A percentile compares a stretch with the other conserved stretches of the same genome.
phyloP scores from a whole-genome alignment of 495 filamentous ascomycete species.

The Penicillium subrubescens region DNA sequence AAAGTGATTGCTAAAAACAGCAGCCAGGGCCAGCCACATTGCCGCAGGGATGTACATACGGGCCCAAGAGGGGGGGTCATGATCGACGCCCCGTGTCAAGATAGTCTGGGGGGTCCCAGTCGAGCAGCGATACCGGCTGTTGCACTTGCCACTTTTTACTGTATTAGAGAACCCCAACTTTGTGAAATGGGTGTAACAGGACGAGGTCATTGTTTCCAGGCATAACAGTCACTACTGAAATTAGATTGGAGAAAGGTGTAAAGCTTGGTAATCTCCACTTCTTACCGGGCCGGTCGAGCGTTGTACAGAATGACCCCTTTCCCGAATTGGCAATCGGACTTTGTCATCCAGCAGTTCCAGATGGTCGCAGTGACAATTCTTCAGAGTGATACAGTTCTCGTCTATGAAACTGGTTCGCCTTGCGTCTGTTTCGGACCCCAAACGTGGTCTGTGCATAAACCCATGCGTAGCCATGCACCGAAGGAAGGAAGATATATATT shows the following conservation, averaged over 20 bases:
- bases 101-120: not conserved
- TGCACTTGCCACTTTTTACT: not conserved
- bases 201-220: not conserved
- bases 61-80: not conserved
- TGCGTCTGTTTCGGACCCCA: conserved; percentile 7
- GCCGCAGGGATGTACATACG: not conserved
- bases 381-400: not conserved
- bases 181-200: not conserved
- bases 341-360: not conserved
- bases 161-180: not conserved
- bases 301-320: not conserved
- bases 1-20: conserved; percentile 13
- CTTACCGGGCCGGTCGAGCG: not conserved
- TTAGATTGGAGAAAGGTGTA: not conserved
- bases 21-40: not conserved
- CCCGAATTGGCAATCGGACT: not conserved
- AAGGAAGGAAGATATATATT: not conserved
- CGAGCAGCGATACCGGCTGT: not conserved
- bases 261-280: not conserved
- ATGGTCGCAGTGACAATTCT: not conserved
- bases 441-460: not conserved
- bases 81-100: not conserved
- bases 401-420: not conserved
- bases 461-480: not conserved
- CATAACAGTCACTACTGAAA: not conserved